phyloP scores from a whole-genome alignment of 352 stramenopile species.

The Phytopythium montanum region DNA sequence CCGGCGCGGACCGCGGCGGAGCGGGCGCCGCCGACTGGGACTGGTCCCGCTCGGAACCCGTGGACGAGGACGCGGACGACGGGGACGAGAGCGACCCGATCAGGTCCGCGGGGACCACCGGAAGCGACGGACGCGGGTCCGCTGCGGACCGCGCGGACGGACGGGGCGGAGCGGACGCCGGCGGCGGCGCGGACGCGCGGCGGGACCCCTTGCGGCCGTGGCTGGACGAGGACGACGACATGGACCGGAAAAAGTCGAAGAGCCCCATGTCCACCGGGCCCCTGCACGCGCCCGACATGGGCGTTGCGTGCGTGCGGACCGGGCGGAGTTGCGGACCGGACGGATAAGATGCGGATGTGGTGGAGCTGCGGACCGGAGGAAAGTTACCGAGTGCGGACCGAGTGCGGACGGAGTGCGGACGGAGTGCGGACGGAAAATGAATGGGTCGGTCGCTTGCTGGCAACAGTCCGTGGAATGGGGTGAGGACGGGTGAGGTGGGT shows the following conservation, averaged over 20 bases:
- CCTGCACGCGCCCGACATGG: slow-evolving; percentile 13
- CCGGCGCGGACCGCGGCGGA: neutral
- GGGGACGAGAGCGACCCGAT: slow-evolving; percentile 28
- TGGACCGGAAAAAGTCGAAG: slow-evolving; percentile 78
- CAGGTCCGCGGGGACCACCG: neutral
- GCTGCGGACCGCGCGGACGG: neutral
- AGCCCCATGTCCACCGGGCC: slow-evolving; percentile 39
- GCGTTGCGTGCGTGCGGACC: no score
- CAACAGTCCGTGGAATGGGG: neutral
- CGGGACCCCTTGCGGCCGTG: slow-evolving; percentile 22
- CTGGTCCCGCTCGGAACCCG: no score
- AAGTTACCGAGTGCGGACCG: neutral
- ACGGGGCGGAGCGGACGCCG: slow-evolving; percentile 6
- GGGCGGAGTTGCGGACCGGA: no score
- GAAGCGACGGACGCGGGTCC: neutral
- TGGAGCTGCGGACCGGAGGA: neutral
- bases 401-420: no score
- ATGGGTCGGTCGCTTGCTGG: no score
- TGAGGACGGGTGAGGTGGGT: neutral
- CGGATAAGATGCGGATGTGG: no score
- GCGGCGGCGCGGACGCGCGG: slow-evolving; percentile 12
- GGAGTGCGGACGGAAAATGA: no score
- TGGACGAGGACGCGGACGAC: slow-evolving; percentile 39
- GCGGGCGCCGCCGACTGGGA: neutral
- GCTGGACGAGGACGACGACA: slow-evolving; percentile 31